These are phyloP conservation scores for Sporisorium reilianum DNA, from an alignment of 1,284 basidiomycete genomes.

Conservation along the genomic window DNA sequence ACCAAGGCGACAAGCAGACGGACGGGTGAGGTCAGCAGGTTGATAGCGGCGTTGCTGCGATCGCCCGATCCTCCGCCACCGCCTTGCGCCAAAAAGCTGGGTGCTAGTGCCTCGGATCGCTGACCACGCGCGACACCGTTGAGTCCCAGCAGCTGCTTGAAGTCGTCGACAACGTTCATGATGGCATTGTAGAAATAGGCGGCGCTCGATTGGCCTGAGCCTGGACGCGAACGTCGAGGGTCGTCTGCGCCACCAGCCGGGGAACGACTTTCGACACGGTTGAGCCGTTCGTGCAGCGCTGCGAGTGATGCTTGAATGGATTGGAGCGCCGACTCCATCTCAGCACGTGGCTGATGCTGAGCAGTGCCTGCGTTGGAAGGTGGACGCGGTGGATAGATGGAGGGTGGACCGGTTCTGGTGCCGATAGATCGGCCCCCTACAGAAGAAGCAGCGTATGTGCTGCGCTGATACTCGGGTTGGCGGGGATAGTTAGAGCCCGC, in stretches of 20 bases:
- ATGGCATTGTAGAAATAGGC: conserved; percentile 33
- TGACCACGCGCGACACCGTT: conserved; percentile 19
- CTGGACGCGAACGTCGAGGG: conserved; percentile 18
- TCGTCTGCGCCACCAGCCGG: conserved; percentile 25
- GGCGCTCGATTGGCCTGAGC: conserved; percentile 12
- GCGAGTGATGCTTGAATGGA: conserved; percentile 88
- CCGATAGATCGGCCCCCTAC: conserved; percentile 56
- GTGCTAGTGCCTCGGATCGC: conserved; percentile 38
- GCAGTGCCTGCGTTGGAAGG: conserved; percentile 38
- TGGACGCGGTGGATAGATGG: conserved; percentile 33
- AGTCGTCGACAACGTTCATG: conserved; percentile 37
- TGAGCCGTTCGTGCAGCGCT: conserved; percentile 86
- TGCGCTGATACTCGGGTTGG: conserved; percentile 41
- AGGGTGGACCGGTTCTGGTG: conserved; percentile 20
- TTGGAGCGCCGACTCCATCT: conserved; percentile 73
- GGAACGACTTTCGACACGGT: conserved; percentile 57
- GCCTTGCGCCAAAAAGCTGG: conserved; percentile 45
- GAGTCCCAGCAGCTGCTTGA: conserved; percentile 40
- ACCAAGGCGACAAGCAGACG: conserved; percentile 45
- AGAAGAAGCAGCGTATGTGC: conserved; percentile 56
- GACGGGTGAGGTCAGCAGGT: conserved; percentile 42
- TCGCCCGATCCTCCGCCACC: conserved; percentile 21
- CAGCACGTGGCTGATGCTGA: conserved; percentile 30
- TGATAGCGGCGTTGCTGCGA: conserved; percentile 28
- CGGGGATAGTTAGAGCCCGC: conserved; percentile 42